These are phyloP conservation scores for Flaveria robusta DNA, from an alignment of 129 eudicot genomes.

Conservation along the genomic window DNA sequence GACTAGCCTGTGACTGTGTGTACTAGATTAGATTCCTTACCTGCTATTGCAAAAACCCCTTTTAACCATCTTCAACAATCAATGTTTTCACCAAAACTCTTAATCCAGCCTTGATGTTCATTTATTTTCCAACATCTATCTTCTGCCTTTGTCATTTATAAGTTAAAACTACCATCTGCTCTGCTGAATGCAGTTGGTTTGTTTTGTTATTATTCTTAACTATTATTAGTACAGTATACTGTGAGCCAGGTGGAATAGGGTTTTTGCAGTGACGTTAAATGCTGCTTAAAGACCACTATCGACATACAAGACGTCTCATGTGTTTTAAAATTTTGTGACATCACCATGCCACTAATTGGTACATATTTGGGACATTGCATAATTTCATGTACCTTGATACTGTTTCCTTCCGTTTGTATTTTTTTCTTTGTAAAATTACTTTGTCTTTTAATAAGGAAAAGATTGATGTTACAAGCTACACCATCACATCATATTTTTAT, in stretches of 20 bases:
- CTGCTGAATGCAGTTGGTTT: neutral
- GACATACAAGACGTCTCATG: slow-evolving; percentile 24
- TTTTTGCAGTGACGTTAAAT: slow-evolving; percentile 25
- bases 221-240: too few species aligned
- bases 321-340: neutral
- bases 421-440: neutral
- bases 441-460: slow-evolving; percentile 7
- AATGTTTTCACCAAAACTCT: slow-evolving; percentile 21
- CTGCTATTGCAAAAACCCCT: slow-evolving; percentile 23
- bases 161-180: neutral
- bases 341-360: slow-evolving; percentile 3
- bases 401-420: slow-evolving; percentile 1
- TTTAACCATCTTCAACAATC: neutral
- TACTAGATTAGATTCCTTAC: slow-evolving; percentile 7
- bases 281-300: neutral
- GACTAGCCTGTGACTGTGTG: neutral
- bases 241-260: neutral
- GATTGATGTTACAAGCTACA: slow-evolving; percentile 3
- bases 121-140: neutral
- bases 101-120: neutral
- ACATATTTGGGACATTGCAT: slow-evolving; percentile 22
- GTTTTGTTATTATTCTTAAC: neutral
- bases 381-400: slow-evolving; percentile 21
- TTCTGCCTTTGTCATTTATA: neutral
- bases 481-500: neutral